Evolutionary conservation across 768 basidiomycete species (phyloP).

Genomic region (Suillus subaureus): DNA sequence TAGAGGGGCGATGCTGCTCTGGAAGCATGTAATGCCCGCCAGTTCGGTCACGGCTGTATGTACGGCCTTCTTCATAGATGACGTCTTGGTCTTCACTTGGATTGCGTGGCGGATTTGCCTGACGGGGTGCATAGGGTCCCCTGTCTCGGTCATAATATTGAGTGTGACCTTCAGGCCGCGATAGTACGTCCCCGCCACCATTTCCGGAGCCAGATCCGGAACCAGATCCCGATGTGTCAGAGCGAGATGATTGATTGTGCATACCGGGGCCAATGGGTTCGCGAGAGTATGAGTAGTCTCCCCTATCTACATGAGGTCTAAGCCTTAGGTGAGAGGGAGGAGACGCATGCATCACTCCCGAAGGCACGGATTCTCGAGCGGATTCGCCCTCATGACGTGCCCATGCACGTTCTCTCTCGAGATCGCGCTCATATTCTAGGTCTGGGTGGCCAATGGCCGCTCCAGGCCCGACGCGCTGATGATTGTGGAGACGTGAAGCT

Average conservation of each 20-base stretch:
- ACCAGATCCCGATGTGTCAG: constrained; percentile 60
- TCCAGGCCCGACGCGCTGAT: constrained; percentile 69
- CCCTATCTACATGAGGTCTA: constrained; percentile 35
- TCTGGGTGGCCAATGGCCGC: constrained; percentile 51
- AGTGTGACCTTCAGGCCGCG: constrained; percentile 53
- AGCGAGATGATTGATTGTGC: constrained; percentile 48
- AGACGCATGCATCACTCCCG: constrained; percentile 40
- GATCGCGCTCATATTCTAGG: constrained; percentile 41
- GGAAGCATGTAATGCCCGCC: constrained; percentile 34
- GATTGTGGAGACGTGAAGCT: constrained; percentile 54
- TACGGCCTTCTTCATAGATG: constrained; percentile 55
- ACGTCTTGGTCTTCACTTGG: constrained; percentile 52
- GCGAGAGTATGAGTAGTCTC: constrained; percentile 33
- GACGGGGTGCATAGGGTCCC: constrained; percentile 51
- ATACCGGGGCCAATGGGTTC: constrained; percentile 32
- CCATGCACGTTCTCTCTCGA: constrained; percentile 48
- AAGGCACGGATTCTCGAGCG: constrained; percentile 33
- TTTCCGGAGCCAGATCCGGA: constrained; percentile 44
- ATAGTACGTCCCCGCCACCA: constrained; percentile 46
- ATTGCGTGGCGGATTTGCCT: constrained; percentile 42
- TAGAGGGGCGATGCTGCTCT: constrained; percentile 41
- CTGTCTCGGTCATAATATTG: constrained; percentile 56
- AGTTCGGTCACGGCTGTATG: constrained; percentile 39
- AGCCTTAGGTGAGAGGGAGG: constrained; percentile 42
- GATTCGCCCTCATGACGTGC: constrained; percentile 42